Conservation (phyloP, 1,284 basidiomycete genomes). For the Sphaerobolus stellatus region DNA sequence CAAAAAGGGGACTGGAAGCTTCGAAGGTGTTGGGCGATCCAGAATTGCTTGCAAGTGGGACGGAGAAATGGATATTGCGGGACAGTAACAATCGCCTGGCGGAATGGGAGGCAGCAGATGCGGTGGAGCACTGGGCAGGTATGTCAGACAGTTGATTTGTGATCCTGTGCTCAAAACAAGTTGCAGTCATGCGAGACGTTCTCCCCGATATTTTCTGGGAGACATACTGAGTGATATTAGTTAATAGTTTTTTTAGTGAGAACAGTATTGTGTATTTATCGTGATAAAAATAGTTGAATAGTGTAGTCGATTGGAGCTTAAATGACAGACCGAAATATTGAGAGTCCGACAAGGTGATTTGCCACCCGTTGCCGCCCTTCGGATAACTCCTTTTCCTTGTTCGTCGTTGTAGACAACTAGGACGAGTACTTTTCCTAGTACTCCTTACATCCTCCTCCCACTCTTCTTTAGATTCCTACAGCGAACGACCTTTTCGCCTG, state of each 20-base stretch:
- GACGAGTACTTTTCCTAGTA: slow-evolving; percentile 12
- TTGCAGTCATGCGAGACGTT: slow-evolving; percentile 45
- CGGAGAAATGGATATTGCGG: slow-evolving; percentile 49
- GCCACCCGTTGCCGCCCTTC: slow-evolving; percentile 1
- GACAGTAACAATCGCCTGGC: slow-evolving; percentile 61
- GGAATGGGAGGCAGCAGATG: slow-evolving; percentile 59
- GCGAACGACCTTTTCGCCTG: slow-evolving; percentile 54
- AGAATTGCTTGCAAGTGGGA: slow-evolving; percentile 34
- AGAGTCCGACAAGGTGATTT: slow-evolving; percentile 7
- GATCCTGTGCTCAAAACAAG: slow-evolving; percentile 9
- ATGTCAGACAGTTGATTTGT: slow-evolving; percentile 28
- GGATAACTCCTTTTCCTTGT: slow-evolving; percentile 13
- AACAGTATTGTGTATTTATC: not conserved
- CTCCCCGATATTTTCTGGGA: slow-evolving; percentile 62
- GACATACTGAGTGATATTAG: slow-evolving; percentile 44
- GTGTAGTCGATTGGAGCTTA: not conserved
- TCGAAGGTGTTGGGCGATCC: slow-evolving; percentile 42
- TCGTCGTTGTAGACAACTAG: slow-evolving; percentile 14
- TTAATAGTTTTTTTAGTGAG: not conserved
- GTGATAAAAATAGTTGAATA: not conserved
- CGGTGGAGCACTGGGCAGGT: slow-evolving; percentile 76
- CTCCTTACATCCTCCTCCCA: slow-evolving; percentile 9
- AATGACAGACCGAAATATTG: not conserved
- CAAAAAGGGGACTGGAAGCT: slow-evolving; percentile 55
- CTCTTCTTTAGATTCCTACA: not conserved